Evolutionary conservation across 768 basidiomycete species (phyloP).

Genomic region (Suillus bovinus): DNA sequence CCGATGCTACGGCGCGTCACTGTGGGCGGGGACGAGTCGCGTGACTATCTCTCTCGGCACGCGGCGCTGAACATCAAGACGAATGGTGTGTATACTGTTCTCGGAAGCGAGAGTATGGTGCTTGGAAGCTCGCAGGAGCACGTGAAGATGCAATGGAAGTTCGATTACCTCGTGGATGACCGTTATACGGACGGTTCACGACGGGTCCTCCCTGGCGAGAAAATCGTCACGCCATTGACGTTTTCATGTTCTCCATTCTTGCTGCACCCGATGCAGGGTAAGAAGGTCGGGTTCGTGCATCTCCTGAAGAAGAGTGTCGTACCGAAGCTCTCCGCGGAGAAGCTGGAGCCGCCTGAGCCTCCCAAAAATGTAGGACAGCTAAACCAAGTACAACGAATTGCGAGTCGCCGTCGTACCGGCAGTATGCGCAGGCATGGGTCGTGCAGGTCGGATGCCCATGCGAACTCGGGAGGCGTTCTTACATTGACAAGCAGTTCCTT

Average conservation of each 20-base stretch:
- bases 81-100: slow-evolving; percentile 76
- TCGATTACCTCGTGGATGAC: slow-evolving; percentile 77
- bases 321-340: slow-evolving; percentile 65
- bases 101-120: slow-evolving; percentile 55
- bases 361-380: slow-evolving; percentile 5
- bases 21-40: slow-evolving; percentile 62
- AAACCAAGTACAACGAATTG: neutral
- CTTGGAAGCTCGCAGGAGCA: slow-evolving; percentile 25
- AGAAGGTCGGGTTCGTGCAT: slow-evolving; percentile 67
- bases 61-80: slow-evolving; percentile 67
- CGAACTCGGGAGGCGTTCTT: slow-evolving; percentile 11
- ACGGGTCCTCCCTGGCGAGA: slow-evolving; percentile 61
- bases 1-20: slow-evolving; percentile 74
- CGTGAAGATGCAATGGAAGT: slow-evolving; percentile 65
- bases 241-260: slow-evolving; percentile 72
- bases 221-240: slow-evolving; percentile 66
- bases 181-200: slow-evolving; percentile 47
- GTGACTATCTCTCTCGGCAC: slow-evolving; percentile 77
- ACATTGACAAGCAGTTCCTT: slow-evolving; percentile 6
- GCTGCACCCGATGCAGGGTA: slow-evolving; percentile 62
- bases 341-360: slow-evolving; percentile 46
- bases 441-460: slow-evolving; percentile 24
- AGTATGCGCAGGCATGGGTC: slow-evolving; percentile 18
- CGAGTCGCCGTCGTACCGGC: slow-evolving; percentile 5
- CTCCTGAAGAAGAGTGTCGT: slow-evolving; percentile 69